Base-by-base conservation (phyloP, 352 stramenopile species). In the Phytophthora brassicae region DNA sequence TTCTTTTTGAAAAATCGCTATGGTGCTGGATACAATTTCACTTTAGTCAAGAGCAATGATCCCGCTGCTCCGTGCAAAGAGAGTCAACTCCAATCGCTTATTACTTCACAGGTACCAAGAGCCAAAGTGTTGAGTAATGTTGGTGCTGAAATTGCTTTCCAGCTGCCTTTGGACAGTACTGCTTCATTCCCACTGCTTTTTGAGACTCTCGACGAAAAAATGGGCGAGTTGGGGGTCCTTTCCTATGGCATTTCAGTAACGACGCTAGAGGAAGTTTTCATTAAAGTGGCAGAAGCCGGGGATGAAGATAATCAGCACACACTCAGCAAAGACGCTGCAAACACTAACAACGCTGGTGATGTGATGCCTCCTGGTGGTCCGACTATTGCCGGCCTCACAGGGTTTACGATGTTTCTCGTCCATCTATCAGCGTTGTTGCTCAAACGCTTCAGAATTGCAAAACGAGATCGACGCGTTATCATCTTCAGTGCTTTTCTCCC, bases 241-340 rank as follows among this genome's bases (percentile, higher is more conserved):
- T 87, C 70, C 9, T 85, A 81, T 19, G 72, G 70, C 26, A 69
- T 82, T 31, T 92, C 87, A n/a, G 94, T 98, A 14, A 89, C 82
- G 3, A 87, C 82, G 12, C 41, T 91, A 17, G 82, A 92, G 46
- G 75, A 90, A 44, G 82, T 90, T 19, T 92, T 92, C 52, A 78
- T 91, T 61, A 90, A 88, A 31, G 77, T 90, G 11, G 80, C 80
- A 0, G 74, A 80, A 14, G 31, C 54, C 1, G 60, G n/a, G 17
- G 72, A 75, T 22, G 66, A 81, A 33, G 63, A 64, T 36, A 52
- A 82, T 13, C 69, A 77, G 44, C 68, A 75, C 55, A 83, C 64
- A n/a, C n/a, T n/a, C n/a, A n/a, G n/a, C n/a, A n/a, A n/a, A n/a
- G n/a, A n/a, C n/a, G n/a, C n/a, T n/a, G n/a, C n/a, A n/a, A n/a